Percentiles rank a stretch among this genome's conserved stretches.
These are phyloP conservation scores for Reticulascus tulasneorum DNA, from an alignment of 2,329 filamentous ascomycete species.

Conservation along the genomic window DNA sequence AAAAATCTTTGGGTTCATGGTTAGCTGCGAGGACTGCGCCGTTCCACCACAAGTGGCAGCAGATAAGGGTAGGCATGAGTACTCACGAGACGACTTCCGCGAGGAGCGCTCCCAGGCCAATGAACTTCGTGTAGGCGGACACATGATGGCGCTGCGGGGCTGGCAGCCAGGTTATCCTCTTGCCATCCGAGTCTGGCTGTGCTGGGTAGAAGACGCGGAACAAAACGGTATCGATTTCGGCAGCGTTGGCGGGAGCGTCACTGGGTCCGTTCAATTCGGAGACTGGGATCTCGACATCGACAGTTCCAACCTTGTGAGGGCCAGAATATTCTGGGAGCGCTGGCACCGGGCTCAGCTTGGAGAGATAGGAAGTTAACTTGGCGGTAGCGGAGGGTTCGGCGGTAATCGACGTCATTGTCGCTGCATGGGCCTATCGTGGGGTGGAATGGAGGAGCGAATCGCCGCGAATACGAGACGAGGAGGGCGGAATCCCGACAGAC, in stretches of 20 bases:
- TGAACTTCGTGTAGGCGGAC: slow-evolving; percentile 70
- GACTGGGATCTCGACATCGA: slow-evolving; percentile 76
- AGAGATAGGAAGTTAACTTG: slow-evolving; percentile 44
- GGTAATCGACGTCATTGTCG: no score
- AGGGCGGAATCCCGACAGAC: no score
- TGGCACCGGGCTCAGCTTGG: slow-evolving; percentile 63
- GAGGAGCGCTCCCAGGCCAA: slow-evolving; percentile 59
- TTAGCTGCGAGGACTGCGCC: not conserved
- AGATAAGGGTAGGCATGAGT: no score
- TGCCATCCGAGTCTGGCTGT: slow-evolving; percentile 44
- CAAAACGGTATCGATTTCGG: slow-evolving; percentile 65
- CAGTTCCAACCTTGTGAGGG: slow-evolving; percentile 72
- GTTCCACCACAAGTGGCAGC: not conserved
- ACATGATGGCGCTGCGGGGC: slow-evolving; percentile 71
- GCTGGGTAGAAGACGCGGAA: slow-evolving; percentile 83
- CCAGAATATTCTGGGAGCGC: slow-evolving; percentile 72
- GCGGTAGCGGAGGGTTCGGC: slow-evolving; percentile 20
- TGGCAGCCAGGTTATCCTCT: slow-evolving; percentile 71
- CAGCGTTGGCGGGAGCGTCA: slow-evolving; percentile 47
- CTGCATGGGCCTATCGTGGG: no score
- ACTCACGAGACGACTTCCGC: slow-evolving; percentile 59
- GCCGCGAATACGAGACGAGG: no score
- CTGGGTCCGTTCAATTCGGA: slow-evolving; percentile 53
- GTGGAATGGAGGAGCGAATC: no score
- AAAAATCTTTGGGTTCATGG: slow-evolving; percentile 46